Conservation (phyloP, 106 monocot genomes). For the Gastrodia elata region DNA sequence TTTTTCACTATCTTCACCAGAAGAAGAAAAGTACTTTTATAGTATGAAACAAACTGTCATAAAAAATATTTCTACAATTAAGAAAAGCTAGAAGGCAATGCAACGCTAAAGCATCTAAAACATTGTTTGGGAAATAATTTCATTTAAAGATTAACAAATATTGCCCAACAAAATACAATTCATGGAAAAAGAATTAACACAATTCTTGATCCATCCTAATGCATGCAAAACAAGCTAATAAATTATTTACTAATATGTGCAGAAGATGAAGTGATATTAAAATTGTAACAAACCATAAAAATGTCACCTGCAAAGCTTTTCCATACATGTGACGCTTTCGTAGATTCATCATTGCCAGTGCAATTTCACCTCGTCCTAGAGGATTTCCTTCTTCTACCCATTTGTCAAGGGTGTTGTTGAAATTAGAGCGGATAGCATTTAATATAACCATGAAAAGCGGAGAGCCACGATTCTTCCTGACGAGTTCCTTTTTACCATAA, state of each 20-base stretch:
- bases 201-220: neutral
- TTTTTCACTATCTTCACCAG: too few relatives aligned
- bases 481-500: conserved; percentile 6
- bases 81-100: neutral
- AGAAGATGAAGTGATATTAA: neutral
- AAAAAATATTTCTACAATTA: too few relatives aligned
- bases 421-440: conserved; percentile 19
- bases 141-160: neutral
- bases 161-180: neutral
- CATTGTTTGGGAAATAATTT: neutral
- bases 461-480: conserved; percentile 9
- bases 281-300: neutral
- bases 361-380: conserved; percentile 32
- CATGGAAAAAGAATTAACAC: neutral
- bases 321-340: conserved; percentile 33
- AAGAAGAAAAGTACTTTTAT: too few relatives aligned
- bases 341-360: conserved; percentile 22
- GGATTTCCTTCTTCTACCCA: conserved; percentile 54
- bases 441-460: conserved; percentile 38
- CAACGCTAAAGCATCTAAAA: neutral
- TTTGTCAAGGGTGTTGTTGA: conserved; percentile 36
- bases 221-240: neutral
- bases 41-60: too few relatives aligned
- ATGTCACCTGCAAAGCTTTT: conserved; percentile 61
- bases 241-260: neutral